Evolutionary conservation across 2,329 filamentous ascomycete species (phyloP).

Genomic region (Colletotrichum falcatum): DNA sequence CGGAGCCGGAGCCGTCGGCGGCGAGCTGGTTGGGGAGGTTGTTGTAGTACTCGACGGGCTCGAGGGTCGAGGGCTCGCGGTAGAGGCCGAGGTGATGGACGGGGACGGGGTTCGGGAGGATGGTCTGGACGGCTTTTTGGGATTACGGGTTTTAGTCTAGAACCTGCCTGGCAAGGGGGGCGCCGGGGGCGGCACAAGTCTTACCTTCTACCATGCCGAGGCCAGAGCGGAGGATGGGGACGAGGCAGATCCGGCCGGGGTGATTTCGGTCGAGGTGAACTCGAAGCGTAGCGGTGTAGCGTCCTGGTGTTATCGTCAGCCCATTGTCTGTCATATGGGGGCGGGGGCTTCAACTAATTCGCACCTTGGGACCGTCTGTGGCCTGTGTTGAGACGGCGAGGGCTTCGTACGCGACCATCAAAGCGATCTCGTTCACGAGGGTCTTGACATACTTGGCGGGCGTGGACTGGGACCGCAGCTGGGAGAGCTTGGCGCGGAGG

Average conservation of each 20-base stretch:
- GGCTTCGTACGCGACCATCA: slow-evolving; percentile 86
- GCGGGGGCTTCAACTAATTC: background rate
- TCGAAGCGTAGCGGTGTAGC: slow-evolving; percentile 82
- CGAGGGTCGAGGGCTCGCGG: slow-evolving; percentile 86
- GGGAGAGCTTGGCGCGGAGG: slow-evolving; percentile 87
- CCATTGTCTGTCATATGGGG: too few relatives aligned
- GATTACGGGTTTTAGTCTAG: too few relatives aligned
- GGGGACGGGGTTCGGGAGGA: slow-evolving; percentile 83
- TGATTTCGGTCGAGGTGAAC: slow-evolving; percentile 74
- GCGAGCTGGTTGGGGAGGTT: slow-evolving; percentile 83
- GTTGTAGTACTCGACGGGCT: slow-evolving; percentile 98
- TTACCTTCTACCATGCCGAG: slow-evolving; percentile 89
- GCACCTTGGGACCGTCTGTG: slow-evolving; percentile 71
- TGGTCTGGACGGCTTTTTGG: slow-evolving; percentile 76
- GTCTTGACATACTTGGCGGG: slow-evolving; percentile 81
- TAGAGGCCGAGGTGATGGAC: slow-evolving; percentile 96
- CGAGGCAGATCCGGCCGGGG: slow-evolving; percentile 78
- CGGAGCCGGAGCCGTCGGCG: slow-evolving; percentile 51
- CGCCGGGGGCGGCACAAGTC: too few relatives aligned
- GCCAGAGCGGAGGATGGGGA: slow-evolving; percentile 93
- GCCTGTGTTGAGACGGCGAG: slow-evolving; percentile 72
- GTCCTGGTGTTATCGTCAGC: slow-evolving; percentile 62
- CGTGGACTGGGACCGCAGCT: slow-evolving; percentile 81
- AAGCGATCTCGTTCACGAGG: slow-evolving; percentile 86
- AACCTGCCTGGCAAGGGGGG: too few relatives aligned